These are phyloP conservation scores for Podospora tetraspora DNA, from an alignment of 495 filamentous ascomycete species.

Conservation along the genomic window DNA sequence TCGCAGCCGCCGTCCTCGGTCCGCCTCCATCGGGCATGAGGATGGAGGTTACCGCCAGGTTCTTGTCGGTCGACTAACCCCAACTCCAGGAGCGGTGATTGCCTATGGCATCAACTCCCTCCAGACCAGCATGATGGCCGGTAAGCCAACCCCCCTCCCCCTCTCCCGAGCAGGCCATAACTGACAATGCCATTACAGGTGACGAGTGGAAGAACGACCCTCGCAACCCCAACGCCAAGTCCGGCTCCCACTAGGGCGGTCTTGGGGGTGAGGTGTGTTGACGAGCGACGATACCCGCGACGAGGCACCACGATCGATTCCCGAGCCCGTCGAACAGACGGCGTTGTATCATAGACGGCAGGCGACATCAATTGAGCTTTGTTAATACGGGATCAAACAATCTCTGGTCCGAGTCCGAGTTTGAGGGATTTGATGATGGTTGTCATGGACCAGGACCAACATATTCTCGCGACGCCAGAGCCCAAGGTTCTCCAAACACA, in stretches of 20 bases:
- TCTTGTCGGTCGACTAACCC: background rate
- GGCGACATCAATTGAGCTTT: constrained; percentile 32
- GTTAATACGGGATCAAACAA: constrained; percentile 8
- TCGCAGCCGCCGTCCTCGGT: background rate
- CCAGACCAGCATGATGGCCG: constrained; percentile 60
- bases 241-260: constrained; percentile 36
- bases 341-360: constrained; percentile 33
- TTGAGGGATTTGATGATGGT: background rate
- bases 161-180: constrained; percentile 8
- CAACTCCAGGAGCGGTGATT: constrained; percentile 62
- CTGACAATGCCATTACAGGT: constrained; percentile 48
- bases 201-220: constrained; percentile 95
- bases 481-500: background rate
- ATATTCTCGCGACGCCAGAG: background rate
- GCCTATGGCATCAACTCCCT: constrained; percentile 82
- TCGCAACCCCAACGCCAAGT: constrained; percentile 72
- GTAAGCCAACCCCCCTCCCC: constrained; percentile 52
- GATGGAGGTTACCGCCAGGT: background rate
- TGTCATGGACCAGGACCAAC: no score
- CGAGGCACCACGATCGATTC: constrained; percentile 19
- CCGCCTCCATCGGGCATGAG: background rate
- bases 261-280: constrained; percentile 10
- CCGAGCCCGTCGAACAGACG: constrained; percentile 16
- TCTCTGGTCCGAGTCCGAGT: background rate
- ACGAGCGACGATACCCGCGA: constrained; percentile 15